Base-by-base conservation (phyloP, 1,284 basidiomycete genomes). In the Schizophyllum commune region DNA sequence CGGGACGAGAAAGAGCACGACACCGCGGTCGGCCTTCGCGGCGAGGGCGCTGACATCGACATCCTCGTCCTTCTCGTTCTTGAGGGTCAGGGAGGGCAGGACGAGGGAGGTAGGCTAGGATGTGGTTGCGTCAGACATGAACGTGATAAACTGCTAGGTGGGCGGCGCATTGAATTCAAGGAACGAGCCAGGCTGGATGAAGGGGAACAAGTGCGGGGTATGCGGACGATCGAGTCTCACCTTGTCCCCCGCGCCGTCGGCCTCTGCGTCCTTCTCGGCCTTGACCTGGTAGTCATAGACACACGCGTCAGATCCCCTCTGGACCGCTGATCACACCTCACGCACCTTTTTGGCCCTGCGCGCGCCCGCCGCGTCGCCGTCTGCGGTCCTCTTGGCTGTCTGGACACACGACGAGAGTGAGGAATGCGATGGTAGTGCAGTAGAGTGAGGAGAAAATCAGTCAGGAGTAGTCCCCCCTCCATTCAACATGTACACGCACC, bases 1-100 rank as follows among this genome's bases (percentile, higher is more conserved):
- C 57, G 89, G 89, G 3, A 92, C 84, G 8, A 94, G 76, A 79
- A 96, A 96, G 64, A 96, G 72, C 33, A 96, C 83, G 5, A 91
- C 27, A 5, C 27, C 27, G 27, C 27, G 81, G 1, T 92, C 93
- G 69, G 86, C 85, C 64, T 91, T 86, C 15, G 76, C 76, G 2
- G 84, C 75, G 55, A 92, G 74, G 2, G 76, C 78, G 27, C 80
- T 73, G n/a, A 88, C 76, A 63, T 89, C 80, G 32, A 91, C 72
- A 61, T 92, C 88, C 65, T 88, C 85, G 58, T 77, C 88, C 71
- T 86, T 85, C 72, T 92, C 89, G 71, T 91, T 89, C 75, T 92
- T 87, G 63, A 98, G 77, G 2, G 78, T 83, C 63, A 96, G 69
- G 2, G 80, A 81, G 1, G 94, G 94, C 52, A 98, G 77, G n/a